A percentile compares a stretch with the other conserved stretches of the same genome.
phyloP scores from a whole-genome alignment of 2,329 filamentous ascomycete species.

The Exophiala calicioides region DNA sequence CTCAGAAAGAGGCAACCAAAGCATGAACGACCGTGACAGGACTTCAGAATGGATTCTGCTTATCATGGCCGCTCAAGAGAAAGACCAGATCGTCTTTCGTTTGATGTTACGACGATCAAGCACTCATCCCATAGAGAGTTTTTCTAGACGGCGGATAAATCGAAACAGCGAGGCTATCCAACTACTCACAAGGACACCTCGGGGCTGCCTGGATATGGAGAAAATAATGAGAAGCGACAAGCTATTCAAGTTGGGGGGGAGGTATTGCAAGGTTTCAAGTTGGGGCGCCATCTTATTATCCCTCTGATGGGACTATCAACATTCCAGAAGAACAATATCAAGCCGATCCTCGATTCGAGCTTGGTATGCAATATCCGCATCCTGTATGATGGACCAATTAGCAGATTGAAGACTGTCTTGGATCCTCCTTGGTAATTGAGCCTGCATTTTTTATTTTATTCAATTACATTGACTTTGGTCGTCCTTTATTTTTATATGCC shows the following conservation, averaged over 20 bases:
- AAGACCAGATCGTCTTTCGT: no score
- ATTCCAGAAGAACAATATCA: conserved; percentile 36
- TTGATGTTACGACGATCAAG: no score
- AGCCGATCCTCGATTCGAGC: conserved; percentile 14
- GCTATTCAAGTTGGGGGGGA: no score
- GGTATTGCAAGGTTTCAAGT: no score
- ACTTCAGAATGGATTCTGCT: background rate
- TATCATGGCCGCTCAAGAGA: no score
- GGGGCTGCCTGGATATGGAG: background rate
- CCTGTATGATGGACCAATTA: conserved; percentile 1
- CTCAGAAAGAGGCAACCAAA: conserved; percentile 60
- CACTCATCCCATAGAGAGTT: no score
- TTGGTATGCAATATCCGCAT: conserved; percentile 5
- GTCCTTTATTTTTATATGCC: background rate
- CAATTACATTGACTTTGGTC: background rate
- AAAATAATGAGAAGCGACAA: no score
- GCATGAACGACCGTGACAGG: conserved; percentile 16
- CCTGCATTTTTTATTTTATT: conserved; percentile 2
- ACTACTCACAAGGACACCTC: no score
- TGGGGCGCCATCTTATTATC: no score
- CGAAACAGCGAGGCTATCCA: no score
- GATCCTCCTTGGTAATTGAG: conserved; percentile 1
- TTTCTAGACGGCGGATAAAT: no score
- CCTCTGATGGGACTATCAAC: conserved; percentile 6
- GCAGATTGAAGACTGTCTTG: background rate